Conservation (phyloP, 768 basidiomycete genomes). For the Coprinopsis cinerea region DNA sequence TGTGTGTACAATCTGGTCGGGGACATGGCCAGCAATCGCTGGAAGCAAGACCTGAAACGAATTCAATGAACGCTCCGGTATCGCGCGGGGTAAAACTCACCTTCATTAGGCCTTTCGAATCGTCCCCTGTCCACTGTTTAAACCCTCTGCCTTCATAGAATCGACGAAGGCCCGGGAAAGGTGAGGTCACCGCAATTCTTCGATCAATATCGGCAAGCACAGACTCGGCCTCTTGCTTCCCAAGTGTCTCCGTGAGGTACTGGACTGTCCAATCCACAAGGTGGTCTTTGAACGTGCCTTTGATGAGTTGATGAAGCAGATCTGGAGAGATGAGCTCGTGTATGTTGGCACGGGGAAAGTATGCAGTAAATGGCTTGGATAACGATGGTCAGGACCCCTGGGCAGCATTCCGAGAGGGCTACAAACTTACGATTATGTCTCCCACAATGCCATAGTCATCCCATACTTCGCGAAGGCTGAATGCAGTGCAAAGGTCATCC, state of each 20-base stretch:
- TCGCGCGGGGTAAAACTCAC: conserved; percentile 14
- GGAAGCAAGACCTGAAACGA: not conserved
- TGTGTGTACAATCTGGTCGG: too few species aligned
- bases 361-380: conserved; percentile 24
- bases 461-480: too few species aligned
- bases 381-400: not conserved
- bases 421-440: too few species aligned
- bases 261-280: conserved; percentile 12
- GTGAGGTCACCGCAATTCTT: conserved; percentile 16
- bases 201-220: conserved; percentile 5
- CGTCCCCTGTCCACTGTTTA: conserved; percentile 31
- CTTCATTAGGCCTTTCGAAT: conserved; percentile 34
- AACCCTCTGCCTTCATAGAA: conserved; percentile 24
- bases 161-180: conserved; percentile 16
- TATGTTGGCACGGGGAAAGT: conserved; percentile 29
- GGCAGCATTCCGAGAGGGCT: not conserved
- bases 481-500: too few species aligned
- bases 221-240: not conserved
- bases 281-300: conserved; percentile 12
- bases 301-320: conserved; percentile 10
- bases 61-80: not conserved
- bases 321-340: conserved; percentile 21
- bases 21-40: too few species aligned
- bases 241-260: not conserved
- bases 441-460: too few species aligned